phyloP scores from a whole-genome alignment of 352 stramenopile genomes.

The Elongisporangium senticosum region DNA sequence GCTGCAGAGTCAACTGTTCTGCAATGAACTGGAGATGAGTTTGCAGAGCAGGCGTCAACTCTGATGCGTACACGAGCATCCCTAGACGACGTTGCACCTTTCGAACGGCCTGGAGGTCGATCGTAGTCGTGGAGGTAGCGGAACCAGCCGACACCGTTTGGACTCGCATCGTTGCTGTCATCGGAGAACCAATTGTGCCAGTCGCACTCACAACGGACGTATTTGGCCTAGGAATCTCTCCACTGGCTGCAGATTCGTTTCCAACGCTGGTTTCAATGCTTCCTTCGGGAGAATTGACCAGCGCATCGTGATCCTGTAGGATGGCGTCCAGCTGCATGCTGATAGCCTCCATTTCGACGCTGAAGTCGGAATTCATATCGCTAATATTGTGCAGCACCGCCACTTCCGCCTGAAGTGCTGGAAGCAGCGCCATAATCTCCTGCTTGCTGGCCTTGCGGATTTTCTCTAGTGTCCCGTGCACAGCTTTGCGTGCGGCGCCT shows the following conservation, averaged over 20 bases:
- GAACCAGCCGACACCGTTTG: neutral
- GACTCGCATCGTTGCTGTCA: neutral
- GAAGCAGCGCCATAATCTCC: constrained; percentile 68
- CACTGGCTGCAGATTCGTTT: constrained; percentile 3
- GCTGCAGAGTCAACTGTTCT: constrained; percentile 54
- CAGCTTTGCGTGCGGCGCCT: constrained; percentile 42
- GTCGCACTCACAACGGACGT: constrained; percentile 4
- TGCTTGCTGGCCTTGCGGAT: constrained; percentile 73
- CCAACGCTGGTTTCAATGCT: neutral
- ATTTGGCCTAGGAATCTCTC: constrained; percentile 7
- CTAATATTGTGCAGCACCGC: constrained; percentile 34
- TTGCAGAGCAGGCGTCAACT: constrained; percentile 49
- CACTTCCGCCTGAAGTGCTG: constrained; percentile 56
- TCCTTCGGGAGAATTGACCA: neutral
- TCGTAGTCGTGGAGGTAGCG: constrained; percentile 8
- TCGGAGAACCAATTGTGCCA: neutral
- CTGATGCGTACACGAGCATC: constrained; percentile 63
- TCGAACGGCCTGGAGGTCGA: constrained; percentile 79
- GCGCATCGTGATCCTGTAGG: constrained; percentile 21
- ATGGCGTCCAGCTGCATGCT: constrained; percentile 37
- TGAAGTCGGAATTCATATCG: constrained; percentile 51
- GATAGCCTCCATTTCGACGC: constrained; percentile 47
- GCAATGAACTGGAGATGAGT: constrained; percentile 41
- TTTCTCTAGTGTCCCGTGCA: constrained; percentile 77
- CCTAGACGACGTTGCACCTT: constrained; percentile 72